These are phyloP conservation scores for Colletotrichum siamense DNA, from an alignment of 2,329 filamentous ascomycete species.

Conservation along the genomic window DNA sequence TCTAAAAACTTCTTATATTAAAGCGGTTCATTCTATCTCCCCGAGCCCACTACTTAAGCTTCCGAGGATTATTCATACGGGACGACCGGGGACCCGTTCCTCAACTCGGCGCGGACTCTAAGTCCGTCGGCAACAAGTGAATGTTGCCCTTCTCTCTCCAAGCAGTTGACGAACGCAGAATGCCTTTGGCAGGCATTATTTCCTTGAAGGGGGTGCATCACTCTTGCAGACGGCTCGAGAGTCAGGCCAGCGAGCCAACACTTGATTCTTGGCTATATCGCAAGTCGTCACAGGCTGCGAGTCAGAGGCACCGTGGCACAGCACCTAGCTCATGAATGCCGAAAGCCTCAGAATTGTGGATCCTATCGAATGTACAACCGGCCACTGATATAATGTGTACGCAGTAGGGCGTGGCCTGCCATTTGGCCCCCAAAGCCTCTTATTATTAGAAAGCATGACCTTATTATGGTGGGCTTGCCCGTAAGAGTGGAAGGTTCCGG, in stretches of 20 bases:
- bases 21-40: not conserved
- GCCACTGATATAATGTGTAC: not conserved
- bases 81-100: not conserved
- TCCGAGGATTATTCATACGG: rapidly evolving
- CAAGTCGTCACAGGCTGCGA: not conserved
- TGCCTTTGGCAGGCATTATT: too few species aligned
- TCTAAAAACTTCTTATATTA: not conserved
- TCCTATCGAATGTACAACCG: not conserved
- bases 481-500: not conserved
- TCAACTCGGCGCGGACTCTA: not conserved
- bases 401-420: not conserved
- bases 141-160: not conserved
- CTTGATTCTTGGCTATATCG: not conserved
- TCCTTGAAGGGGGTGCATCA: rapidly evolving
- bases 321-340: not conserved
- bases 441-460: not conserved
- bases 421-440: not conserved
- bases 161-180: rapidly evolving
- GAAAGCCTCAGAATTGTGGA: not conserved
- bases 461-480: not conserved
- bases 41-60: not conserved
- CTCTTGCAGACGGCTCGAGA: not conserved
- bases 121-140: rapidly evolving
- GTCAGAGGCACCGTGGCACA: not conserved
- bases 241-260: not conserved